Evolutionary conservation across 805 yeast species (phyloP), one percentile per base, ranked within the genome.

Genomic region (Candida palmyrensis): DNA sequence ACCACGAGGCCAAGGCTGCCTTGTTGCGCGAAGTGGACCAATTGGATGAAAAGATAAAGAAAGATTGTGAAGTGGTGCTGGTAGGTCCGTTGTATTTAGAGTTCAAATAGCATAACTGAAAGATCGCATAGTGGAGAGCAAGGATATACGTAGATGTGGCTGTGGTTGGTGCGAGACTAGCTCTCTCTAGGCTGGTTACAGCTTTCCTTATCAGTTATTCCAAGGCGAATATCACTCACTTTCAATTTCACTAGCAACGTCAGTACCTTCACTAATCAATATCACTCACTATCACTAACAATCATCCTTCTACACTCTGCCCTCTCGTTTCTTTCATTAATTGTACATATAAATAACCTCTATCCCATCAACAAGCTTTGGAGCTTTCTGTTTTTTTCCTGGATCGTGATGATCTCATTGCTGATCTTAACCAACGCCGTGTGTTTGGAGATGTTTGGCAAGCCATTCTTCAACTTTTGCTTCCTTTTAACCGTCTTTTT

Each of bases 391-490:
- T 66, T 66, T 42, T 55, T 53, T 29, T 33, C 21, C 39, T 57
- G 52, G 20, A 66, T 57, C 40, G 53, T 51, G 13, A 45, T 40
- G 29, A 66, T 65, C 43, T 66, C 71, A 25, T 51, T 44, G 39
- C 65, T 55, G 21, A 66, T 63, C 39, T 62, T 56, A 33, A 55
- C 49, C 44, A 66, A 58, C 2, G 71, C 70, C 35, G 60, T 55
- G 45, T 62, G 69, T 44, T 66, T 66, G 15, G 65, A 58, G 39
- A 66, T 55, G 43, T 66, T 66, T 14, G 71, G 71, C 43, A 66
- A 58, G 7, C 71, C 71, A 25, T 63, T 68, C 45, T 65, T 66
- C 36, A 54, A 62, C 30, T 63, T 48, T 37, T 61, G 62, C 29
- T 59, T 59, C 35, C 69, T 46, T 40, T 62, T 64, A 11, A 57